Conservation (phyloP, 352 stramenopile species). For the Aphanomyces stellatus region DNA sequence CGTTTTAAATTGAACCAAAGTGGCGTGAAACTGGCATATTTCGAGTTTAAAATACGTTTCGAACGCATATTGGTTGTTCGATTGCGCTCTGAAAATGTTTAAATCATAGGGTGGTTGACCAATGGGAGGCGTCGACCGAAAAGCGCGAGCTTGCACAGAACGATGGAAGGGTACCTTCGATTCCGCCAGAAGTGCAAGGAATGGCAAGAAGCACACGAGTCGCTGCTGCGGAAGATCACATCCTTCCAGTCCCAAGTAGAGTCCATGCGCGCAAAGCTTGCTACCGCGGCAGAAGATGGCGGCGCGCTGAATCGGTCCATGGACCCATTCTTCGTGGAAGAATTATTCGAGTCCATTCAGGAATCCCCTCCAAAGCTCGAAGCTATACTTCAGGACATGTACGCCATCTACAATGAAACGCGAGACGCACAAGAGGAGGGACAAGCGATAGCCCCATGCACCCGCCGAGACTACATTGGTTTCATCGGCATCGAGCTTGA, state of each 20-base stretch:
- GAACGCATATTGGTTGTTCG: too few species aligned
- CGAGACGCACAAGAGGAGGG: slow-evolving; percentile 5
- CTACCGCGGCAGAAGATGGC: not conserved
- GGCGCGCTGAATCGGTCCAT: slow-evolving; percentile 23
- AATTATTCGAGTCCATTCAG: slow-evolving; percentile 54
- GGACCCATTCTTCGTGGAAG: slow-evolving; percentile 60
- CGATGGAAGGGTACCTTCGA: slow-evolving; percentile 19
- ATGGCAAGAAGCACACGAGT: slow-evolving; percentile 13
- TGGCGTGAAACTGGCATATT: too few species aligned
- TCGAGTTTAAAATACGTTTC: too few species aligned
- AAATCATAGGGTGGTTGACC: too few species aligned
- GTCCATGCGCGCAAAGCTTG: not conserved
- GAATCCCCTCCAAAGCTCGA: slow-evolving; percentile 38
- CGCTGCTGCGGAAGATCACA: not conserved
- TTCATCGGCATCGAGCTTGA: slow-evolving; percentile 58
- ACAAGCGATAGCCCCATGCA: slow-evolving; percentile 23
- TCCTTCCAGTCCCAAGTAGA: slow-evolving; percentile 15
- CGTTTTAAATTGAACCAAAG: too few species aligned
- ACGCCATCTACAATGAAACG: slow-evolving; percentile 34
- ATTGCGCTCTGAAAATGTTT: too few species aligned
- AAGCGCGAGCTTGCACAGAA: not conserved
- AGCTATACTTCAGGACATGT: slow-evolving; percentile 51
- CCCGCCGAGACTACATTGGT: slow-evolving; percentile 54
- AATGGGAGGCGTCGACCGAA: not conserved
- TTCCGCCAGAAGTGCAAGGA: slow-evolving; percentile 21